phyloP scores from a whole-genome alignment of 306 rosid species.

The Dryas alaskensis region DNA sequence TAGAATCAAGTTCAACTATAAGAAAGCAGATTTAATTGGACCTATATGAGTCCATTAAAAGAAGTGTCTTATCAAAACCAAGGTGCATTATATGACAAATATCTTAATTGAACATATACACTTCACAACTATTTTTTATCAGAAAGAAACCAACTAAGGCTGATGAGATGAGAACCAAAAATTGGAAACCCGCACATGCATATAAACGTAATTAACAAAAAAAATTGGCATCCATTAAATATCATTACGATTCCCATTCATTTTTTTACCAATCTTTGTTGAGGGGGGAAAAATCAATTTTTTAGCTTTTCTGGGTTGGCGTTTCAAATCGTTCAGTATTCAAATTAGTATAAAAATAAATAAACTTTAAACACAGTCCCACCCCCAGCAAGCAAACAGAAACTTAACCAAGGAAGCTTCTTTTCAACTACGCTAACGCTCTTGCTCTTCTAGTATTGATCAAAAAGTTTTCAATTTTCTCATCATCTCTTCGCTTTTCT shows the following conservation, averaged over 20 bases:
- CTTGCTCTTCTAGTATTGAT: constrained; percentile 19
- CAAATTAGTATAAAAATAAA: not conserved
- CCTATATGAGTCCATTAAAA: not conserved
- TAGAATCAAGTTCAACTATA: too few relatives aligned
- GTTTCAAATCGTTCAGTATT: not conserved
- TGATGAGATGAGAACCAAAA: not conserved
- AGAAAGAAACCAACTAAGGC: not conserved
- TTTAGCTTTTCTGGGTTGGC: not conserved
- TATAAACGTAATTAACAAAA: not conserved
- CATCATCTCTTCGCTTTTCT: not conserved
- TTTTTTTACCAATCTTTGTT: not conserved
- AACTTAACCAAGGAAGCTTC: constrained; percentile 7
- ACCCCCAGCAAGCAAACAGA: constrained; percentile 7
- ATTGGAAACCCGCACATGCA: not conserved
- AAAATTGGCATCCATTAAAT: not conserved
- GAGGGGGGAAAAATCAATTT: not conserved
- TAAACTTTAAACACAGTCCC: not conserved
- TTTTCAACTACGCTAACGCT: constrained; percentile 8
- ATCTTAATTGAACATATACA: not conserved
- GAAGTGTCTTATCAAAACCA: not conserved
- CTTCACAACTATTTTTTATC: not conserved
- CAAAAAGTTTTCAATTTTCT: constrained; percentile 19
- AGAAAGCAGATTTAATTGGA: too few relatives aligned
- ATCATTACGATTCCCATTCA: not conserved
- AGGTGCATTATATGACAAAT: not conserved